These are phyloP conservation scores for Emergomyces orientalis DNA, from an alignment of 2,329 filamentous ascomycete species.

Conservation along the genomic window DNA sequence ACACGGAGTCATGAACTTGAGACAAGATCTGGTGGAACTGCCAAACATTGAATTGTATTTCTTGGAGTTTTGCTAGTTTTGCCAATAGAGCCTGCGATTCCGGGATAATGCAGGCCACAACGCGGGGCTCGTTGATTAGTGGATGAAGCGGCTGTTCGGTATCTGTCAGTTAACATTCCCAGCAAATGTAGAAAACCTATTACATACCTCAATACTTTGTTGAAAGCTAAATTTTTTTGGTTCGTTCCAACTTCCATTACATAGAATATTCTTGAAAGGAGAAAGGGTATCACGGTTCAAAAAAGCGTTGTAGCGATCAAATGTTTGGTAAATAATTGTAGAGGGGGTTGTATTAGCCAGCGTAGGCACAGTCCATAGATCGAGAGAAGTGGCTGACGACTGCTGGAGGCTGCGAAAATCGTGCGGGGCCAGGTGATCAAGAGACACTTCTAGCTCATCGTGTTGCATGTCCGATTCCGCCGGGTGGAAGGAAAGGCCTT, in stretches of 20 bases:
- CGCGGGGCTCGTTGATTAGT: slow-evolving; percentile 31
- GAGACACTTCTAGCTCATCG: slow-evolving; percentile 22
- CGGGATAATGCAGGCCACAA: slow-evolving; percentile 22
- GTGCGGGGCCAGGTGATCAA: slow-evolving; percentile 31
- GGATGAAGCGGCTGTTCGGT: slow-evolving; percentile 30
- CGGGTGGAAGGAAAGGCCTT: slow-evolving; percentile 18
- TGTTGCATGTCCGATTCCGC: slow-evolving; percentile 14
- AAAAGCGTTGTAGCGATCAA: slow-evolving; percentile 27
- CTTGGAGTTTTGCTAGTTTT: slow-evolving; percentile 28
- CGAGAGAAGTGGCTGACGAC: slow-evolving; percentile 20
- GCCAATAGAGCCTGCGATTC: slow-evolving; percentile 20
- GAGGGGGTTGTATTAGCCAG: background rate
- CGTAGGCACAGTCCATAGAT: slow-evolving; percentile 9
- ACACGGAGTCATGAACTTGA: slow-evolving; percentile 25
- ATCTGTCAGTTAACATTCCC: slow-evolving; percentile 14
- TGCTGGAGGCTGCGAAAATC: slow-evolving; percentile 29
- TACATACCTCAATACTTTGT: slow-evolving; percentile 14
- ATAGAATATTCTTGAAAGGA: background rate
- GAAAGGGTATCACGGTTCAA: background rate
- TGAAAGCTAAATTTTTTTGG: slow-evolving; percentile 7
- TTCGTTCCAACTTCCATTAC: background rate
- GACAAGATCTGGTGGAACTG: slow-evolving; percentile 27
- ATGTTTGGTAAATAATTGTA: slow-evolving; percentile 13
- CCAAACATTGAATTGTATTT: slow-evolving; percentile 30
- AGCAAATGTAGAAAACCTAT: background rate